These are phyloP conservation scores for Nemania sp. DNA, from an alignment of 2,329 filamentous ascomycete species.

Conservation along the genomic window DNA sequence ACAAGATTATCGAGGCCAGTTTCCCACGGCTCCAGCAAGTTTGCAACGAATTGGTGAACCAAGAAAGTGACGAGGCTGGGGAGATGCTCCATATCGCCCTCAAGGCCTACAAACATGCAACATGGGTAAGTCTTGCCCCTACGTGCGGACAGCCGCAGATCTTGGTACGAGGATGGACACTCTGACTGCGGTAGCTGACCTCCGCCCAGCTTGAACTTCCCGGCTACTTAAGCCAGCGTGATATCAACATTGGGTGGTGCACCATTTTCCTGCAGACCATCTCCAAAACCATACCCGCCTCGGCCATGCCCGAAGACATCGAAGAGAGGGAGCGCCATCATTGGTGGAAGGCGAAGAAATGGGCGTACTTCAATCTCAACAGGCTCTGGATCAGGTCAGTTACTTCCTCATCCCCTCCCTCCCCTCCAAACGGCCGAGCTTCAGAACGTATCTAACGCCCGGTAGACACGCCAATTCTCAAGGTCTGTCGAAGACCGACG, in stretches of 20 bases:
- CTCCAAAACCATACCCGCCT: conserved; percentile 79
- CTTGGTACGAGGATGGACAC: background rate
- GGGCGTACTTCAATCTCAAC: conserved; percentile 98
- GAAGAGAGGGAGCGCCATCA: conserved; percentile 91
- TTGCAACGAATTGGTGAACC: conserved; percentile 84
- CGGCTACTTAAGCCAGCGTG: conserved; percentile 74
- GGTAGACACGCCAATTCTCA: conserved; percentile 85
- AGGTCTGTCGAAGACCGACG: conserved; percentile 74
- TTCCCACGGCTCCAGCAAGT: conserved; percentile 88
- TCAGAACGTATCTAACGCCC: conserved; percentile 35
- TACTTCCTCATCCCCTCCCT: background rate
- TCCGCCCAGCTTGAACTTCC: conserved; percentile 82
- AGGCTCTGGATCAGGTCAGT: conserved; percentile 84
- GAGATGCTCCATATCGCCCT: conserved; percentile 96
- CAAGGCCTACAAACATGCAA: conserved; percentile 98
- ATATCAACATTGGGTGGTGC: conserved; percentile 92
- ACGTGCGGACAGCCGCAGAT: background rate
- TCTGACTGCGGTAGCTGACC: conserved; percentile 24
- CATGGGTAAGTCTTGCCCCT: conserved; percentile 69
- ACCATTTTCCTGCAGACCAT: conserved; percentile 91
- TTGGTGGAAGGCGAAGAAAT: conserved; percentile 99
- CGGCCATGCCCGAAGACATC: conserved; percentile 75
- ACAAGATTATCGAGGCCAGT: conserved; percentile 88
- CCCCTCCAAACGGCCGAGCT: too few relatives aligned
- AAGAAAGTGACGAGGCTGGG: conserved; percentile 90